Percentiles rank a stretch among this genome's conserved stretches.
phyloP scores from a whole-genome alignment of 768 basidiomycete genomes.

The Leccinum fibrillosum region DNA sequence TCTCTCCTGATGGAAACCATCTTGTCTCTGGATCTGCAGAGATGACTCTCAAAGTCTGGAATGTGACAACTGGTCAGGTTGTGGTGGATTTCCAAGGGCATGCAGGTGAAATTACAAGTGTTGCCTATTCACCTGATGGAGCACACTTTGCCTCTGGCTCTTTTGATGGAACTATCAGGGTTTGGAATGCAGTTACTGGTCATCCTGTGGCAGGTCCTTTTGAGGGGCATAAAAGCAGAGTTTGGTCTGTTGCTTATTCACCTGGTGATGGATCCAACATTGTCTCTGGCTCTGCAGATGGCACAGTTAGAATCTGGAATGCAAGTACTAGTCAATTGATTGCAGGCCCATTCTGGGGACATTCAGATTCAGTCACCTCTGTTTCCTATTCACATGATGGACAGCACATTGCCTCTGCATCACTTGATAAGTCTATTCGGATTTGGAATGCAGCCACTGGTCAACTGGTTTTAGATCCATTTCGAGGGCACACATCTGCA shows the following conservation, averaged over 20 bases:
- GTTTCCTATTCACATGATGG: neutral
- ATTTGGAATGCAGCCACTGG: neutral
- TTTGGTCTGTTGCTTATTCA: neutral
- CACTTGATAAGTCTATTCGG: neutral
- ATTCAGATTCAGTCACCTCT: neutral
- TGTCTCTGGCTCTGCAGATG: neutral
- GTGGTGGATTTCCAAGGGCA: slow-evolving; percentile 1
- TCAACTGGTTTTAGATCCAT: neutral
- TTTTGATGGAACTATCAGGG: no score
- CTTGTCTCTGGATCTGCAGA: neutral
- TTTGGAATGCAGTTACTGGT: no score
- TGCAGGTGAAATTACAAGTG: neutral
- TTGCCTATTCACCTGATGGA: no score
- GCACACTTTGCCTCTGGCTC: no score
- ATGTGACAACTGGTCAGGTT: neutral
- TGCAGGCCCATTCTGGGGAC: neutral
- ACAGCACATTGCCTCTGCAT: neutral
- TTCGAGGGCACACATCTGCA: no score
- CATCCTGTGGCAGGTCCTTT: no score
- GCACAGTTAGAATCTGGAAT: neutral
- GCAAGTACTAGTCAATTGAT: neutral
- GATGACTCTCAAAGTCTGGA: neutral
- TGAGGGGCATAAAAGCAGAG: no score
- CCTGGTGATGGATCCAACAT: neutral
- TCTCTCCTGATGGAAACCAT: no score